A percentile compares a stretch with the other conserved stretches of the same genome.
These are phyloP conservation scores for Glebionis coronaria DNA, from an alignment of 129 eudicot genomes.

Conservation along the genomic window DNA sequence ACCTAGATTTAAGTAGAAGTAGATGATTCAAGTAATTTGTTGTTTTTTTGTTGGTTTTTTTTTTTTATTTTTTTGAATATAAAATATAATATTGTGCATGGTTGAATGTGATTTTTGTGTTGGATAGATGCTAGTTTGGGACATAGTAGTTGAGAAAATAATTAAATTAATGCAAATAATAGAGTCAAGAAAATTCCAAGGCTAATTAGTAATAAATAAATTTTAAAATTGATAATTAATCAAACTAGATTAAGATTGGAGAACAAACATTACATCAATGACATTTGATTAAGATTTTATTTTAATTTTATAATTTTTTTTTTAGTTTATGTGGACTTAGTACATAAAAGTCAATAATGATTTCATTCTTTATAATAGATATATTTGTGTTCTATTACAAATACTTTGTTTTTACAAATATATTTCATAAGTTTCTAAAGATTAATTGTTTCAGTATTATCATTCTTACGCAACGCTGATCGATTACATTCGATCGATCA, in stretches of 20 bases:
- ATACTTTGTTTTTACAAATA: background rate
- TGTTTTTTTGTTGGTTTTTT: too few species aligned
- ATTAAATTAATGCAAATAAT: constrained; percentile 18
- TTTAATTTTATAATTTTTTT: background rate
- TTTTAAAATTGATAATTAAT: constrained; percentile 6
- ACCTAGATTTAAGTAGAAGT: background rate
- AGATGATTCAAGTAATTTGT: background rate
- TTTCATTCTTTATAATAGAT: background rate
- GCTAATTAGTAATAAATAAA: background rate
- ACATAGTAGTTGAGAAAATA: constrained; percentile 24
- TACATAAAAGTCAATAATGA: constrained; percentile 10
- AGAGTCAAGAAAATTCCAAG: constrained; percentile 36
- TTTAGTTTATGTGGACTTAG: constrained; percentile 15
- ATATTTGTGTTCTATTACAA: background rate
- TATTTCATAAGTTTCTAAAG: too few species aligned
- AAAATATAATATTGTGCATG: background rate
- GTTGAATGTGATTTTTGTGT: constrained; percentile 15
- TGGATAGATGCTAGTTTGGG: constrained; percentile 13
- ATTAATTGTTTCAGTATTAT: too few species aligned
- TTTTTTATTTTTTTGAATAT: too few species aligned
- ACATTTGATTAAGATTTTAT: background rate
- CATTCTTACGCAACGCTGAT: too few species aligned
- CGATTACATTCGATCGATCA: too few species aligned
- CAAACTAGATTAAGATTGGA: constrained; percentile 33
- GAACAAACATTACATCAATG: constrained; percentile 16